Base-by-base conservation (phyloP, 805 yeast species). In the Naumovozyma castellii region DNA sequence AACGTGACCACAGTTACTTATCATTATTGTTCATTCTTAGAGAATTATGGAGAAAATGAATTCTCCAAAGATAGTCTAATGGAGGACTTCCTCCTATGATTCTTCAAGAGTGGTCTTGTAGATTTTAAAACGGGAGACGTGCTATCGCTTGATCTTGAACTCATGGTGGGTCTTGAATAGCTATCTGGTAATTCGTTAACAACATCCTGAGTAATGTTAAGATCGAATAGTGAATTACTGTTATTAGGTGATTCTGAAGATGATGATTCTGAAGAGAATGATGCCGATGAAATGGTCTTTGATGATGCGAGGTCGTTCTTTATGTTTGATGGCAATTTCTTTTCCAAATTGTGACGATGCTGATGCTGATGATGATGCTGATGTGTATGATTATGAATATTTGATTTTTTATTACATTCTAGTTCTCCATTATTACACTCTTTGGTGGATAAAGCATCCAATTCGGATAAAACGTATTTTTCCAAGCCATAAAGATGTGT, bases 401-500 rank as follows among this genome's bases (percentile, higher is more conserved):
- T 34, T 10, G 36, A 34, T n/a, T 19, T 34, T 13, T 29, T 29
- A 29, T 29, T 15, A 5, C 15, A 19, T 14, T 27, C n/a, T 20
- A 5, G 17, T 19, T 18, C 19, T 10, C 18, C 15, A 5, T 17
- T 16, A 10, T 31, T 5, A 16, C 20, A 25, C n/a, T 34, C 40
- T 20, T 35, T 34, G n/a, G 45, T 32, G n/a, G 53, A 44, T 13
- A 50, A 32, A 19, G 43, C 50, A 36, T 57, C 61, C 32, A 57
- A 41, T 32, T 48, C 56, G 13, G 49, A 34, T 34, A 25, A 45
- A 9, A 57, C 59, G 36, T 54, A 57, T 35, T 56, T 48, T 38
- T 57, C 62, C 16, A 56, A 38, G 22, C 58, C 54, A 39, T 51
- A 57, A 10, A 57, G 35, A 35, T 57, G 62, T 3, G 58, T 46